A percentile compares a stretch with the other conserved stretches of the same genome.
These are phyloP conservation scores for Vitis amurensis DNA, from an alignment of 164 flowering plant genomes.

Conservation along the genomic window DNA sequence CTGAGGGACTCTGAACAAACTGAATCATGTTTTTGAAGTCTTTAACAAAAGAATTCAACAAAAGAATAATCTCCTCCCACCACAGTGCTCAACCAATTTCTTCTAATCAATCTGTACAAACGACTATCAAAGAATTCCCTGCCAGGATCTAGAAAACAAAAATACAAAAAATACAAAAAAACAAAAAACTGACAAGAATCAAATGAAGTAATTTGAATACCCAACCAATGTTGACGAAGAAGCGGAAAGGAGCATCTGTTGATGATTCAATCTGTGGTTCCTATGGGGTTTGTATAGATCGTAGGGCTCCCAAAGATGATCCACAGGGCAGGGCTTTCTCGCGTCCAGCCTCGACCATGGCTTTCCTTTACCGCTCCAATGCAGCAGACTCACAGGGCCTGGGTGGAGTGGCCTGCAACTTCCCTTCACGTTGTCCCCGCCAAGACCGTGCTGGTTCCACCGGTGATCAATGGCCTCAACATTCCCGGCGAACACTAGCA, in stretches of 20 bases:
- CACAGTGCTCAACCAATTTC: too few species aligned
- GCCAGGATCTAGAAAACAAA: slow-evolving; percentile 3
- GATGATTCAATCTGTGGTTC: slow-evolving; percentile 8
- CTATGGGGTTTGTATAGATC: slow-evolving; percentile 48
- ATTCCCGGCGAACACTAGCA: slow-evolving; percentile 69
- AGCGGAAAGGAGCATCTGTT: slow-evolving; percentile 4
- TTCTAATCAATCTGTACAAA: too few species aligned
- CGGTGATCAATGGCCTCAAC: slow-evolving; percentile 71
- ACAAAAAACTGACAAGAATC: slow-evolving; percentile 15
- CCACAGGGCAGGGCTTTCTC: slow-evolving; percentile 56
- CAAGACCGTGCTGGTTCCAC: slow-evolving; percentile 92
- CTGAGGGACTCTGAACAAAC: not conserved
- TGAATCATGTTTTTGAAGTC: too few species aligned
- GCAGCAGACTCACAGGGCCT: slow-evolving; percentile 82
- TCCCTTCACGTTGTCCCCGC: slow-evolving; percentile 77
- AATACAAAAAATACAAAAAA: slow-evolving; percentile 3
- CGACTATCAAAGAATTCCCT: too few species aligned
- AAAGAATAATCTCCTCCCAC: too few species aligned
- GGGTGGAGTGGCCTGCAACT: slow-evolving; percentile 73
- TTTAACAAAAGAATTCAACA: too few species aligned
- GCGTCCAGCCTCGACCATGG: slow-evolving; percentile 81
- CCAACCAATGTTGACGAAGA: slow-evolving; percentile 11
- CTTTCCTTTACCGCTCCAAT: slow-evolving; percentile 92
- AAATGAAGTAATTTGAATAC: slow-evolving; percentile 25
- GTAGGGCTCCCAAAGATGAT: slow-evolving; percentile 74